Evolutionary conservation across 192 early-diverging fungal species (phyloP), one percentile per base, ranked within the genome.

Genomic region (Backusella westeae): DNA sequence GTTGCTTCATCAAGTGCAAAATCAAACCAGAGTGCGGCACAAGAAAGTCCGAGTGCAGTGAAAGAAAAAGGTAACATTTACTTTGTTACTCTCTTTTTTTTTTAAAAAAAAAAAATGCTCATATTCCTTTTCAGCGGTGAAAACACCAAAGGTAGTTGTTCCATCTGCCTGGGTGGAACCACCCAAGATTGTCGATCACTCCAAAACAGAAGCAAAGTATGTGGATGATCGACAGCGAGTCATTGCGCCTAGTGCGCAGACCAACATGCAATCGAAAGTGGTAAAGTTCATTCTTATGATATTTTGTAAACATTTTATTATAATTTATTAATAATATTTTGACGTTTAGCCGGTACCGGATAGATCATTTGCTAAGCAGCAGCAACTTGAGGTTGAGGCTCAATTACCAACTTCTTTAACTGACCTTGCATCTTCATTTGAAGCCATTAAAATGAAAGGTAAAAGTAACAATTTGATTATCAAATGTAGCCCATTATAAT

Each of bases 371-470:
- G 65, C 29, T 15, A 56, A 67, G 46, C 69, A 35, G 12, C 35
- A 26, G 12, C 35, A 26, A 39, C 0, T 26, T 14, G 70, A 71
- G 8, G 29, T 44, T 17, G 89, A 90, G 68, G 81, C 80, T 39
- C 84, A 85, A 12, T 76, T 90, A 15, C 89, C 89, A 6, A 71
- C 86, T 42, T 83, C 86, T 23, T 66, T 90, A 42, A 75, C 87
- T 14, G 87, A 90, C 66, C 69, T 90, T 4, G 89, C 87, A n/a
- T 75, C 85, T 34, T 85, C 87, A 35, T 90, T 87, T 67, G 86
- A 90, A 75, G 77, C 82, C 3, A 85, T 86, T 6, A 88, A 86
- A 59, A 84, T 81, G 21, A 82, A 84, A 78, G 81, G 85, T 85
- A 77, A 72, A 73, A 34, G 39, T 21, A 71, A 4, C 4, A 44